phyloP scores from a whole-genome alignment of 371 early-diverging fungal species.

The Batkoa obscura region DNA sequence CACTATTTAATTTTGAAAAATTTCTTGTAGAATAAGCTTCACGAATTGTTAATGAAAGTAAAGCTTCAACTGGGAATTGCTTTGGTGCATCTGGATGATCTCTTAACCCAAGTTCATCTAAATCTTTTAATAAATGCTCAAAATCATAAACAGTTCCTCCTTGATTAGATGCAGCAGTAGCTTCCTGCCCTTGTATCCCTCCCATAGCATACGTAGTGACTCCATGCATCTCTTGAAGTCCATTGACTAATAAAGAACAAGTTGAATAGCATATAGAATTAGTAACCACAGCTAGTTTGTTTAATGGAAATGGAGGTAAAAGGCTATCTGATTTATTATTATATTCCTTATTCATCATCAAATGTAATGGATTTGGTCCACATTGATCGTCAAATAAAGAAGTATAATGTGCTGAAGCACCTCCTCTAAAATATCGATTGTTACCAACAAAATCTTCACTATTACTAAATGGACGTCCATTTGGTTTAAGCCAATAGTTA shows the following conservation, averaged over 20 bases:
- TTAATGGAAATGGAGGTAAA: background rate
- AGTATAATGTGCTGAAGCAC: background rate
- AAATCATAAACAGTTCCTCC: conserved; percentile 2
- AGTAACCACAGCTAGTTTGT: background rate
- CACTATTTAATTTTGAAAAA: background rate
- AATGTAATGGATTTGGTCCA: background rate
- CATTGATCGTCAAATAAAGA: background rate
- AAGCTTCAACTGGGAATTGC: background rate
- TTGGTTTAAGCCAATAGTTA: background rate
- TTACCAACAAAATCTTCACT: background rate
- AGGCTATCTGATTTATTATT: background rate
- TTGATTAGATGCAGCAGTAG: background rate
- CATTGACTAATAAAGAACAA: conserved; percentile 1
- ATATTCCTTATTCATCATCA: background rate
- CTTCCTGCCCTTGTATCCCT: background rate
- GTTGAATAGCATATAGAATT: conserved; percentile 2
- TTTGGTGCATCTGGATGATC: conserved; percentile 1
- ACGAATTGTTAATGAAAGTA: background rate
- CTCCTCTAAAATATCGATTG: background rate
- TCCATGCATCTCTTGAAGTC: background rate
- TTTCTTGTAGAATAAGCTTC: background rate
- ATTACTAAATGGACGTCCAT: background rate
- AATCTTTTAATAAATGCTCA: background rate
- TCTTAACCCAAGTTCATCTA: background rate
- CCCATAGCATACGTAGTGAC: background rate